Conservation (phyloP, 257 asterid genomes). For the Schizonepeta tenuifolia region DNA sequence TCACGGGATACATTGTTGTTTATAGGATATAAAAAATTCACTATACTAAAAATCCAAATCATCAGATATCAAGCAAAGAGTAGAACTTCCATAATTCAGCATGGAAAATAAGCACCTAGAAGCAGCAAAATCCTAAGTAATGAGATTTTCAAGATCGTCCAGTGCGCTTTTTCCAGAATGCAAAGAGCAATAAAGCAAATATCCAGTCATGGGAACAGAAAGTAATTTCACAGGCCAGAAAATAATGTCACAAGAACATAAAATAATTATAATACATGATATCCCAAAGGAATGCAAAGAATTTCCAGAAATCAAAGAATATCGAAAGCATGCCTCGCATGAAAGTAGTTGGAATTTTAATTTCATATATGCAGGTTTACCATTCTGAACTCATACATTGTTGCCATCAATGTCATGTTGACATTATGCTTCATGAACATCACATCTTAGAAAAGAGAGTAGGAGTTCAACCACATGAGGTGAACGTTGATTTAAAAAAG, state of each 20-base stretch:
- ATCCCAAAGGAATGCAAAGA: background rate
- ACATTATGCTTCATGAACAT: background rate
- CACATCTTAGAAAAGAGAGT: background rate
- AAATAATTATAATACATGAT: background rate
- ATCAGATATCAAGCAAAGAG: background rate
- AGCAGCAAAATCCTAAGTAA: slow-evolving; percentile 12
- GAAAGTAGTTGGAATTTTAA: background rate
- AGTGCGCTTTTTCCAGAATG: background rate
- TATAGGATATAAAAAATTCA: slow-evolving; percentile 12
- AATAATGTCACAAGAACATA: background rate
- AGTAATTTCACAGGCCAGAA: background rate
- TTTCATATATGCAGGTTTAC: background rate
- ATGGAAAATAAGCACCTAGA: background rate
- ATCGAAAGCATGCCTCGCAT: background rate
- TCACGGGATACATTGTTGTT: background rate
- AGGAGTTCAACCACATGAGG: background rate
- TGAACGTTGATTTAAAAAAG: slow-evolving; percentile 1
- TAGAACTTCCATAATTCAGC: slow-evolving; percentile 12
- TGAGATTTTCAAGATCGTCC: background rate
- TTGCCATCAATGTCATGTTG: background rate
- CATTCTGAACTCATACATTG: background rate
- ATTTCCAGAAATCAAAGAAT: background rate
- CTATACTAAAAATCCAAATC: background rate
- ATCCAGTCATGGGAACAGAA: background rate
- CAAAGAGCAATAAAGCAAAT: background rate